Conservation (phyloP, 2,329 filamentous ascomycete genomes). For the Tolypocladium tundrense region DNA sequence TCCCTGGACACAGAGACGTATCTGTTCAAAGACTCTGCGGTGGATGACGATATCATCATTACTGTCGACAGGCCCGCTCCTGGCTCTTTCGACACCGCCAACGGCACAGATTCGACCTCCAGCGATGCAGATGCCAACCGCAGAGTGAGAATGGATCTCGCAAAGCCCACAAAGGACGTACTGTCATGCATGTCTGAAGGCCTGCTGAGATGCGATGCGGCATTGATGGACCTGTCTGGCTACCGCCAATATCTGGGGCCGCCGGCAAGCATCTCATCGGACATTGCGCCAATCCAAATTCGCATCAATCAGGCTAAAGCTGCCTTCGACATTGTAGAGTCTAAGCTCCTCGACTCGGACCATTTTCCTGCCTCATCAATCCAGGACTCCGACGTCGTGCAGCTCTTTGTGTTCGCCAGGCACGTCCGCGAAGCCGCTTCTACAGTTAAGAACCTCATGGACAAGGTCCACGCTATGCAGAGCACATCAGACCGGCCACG, state of each 20-base stretch:
- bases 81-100: neutral
- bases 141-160: slow-evolving; percentile 22
- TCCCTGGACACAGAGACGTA: slow-evolving; percentile 38
- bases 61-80: slow-evolving; percentile 4
- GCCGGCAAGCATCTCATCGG: slow-evolving; percentile 26
- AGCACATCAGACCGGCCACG: slow-evolving; percentile 26
- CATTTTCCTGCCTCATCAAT: slow-evolving; percentile 34
- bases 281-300: slow-evolving; percentile 27
- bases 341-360: slow-evolving; percentile 32
- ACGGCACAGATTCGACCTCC: slow-evolving; percentile 1
- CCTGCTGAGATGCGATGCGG: slow-evolving; percentile 37
- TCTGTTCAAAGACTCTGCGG: slow-evolving; percentile 27
- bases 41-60: slow-evolving; percentile 6
- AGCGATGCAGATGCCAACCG: slow-evolving; percentile 9
- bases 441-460: slow-evolving; percentile 33
- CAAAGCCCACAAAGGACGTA: slow-evolving; percentile 34
- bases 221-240: slow-evolving; percentile 43
- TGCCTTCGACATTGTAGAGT: slow-evolving; percentile 36
- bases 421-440: slow-evolving; percentile 42
- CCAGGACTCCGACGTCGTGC: slow-evolving; percentile 37
- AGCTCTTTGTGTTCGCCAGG: slow-evolving; percentile 44
- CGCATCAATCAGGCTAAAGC: slow-evolving; percentile 31
- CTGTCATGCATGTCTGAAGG: slow-evolving; percentile 33
- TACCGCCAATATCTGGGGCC: slow-evolving; percentile 38
- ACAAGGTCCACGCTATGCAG: slow-evolving; percentile 38